Evolutionary conservation across 176 grass and related monocot species (phyloP), one percentile per base, ranked within the genome.

Genomic region (Oryza nivara): DNA sequence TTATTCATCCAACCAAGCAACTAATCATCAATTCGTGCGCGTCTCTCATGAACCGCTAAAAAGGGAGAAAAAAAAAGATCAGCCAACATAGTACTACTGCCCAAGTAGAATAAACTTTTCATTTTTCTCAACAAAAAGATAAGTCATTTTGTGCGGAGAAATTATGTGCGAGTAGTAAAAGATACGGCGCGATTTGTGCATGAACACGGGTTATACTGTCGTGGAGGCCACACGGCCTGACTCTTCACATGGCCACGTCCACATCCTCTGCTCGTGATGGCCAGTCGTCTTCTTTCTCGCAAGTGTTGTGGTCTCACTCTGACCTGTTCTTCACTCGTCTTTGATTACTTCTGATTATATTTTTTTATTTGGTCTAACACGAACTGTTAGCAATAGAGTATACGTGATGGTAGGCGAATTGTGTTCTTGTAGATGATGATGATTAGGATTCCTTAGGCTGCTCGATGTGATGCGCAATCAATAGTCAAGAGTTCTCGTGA

Each of bases 171-270:
- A 61, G 7, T 5, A 61, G 20, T 63, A 63, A 63, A 63, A 46
- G 71, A 25, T 46, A 46, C 41, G 22, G n/a, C 7, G 7, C 22
- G 22, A 61, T 44, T 77, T 32, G 75, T 19, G 32, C 75, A 20
- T 77, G 75, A 38, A 38, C 75, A 65, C 7, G n/a, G 14, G 86
- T 89, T 72, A 82, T 72, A 82, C 87, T 80, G 1, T 84, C 87
- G 47, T 49, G 75, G 86, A 45, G 58, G 81, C 81, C 86, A 88
- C 86, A 60, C 56, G 87, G 81, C 35, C 20, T 72, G 78, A 10
- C 75, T 68, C 58, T 63, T 11, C 58, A 63, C 58, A 23, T 23
- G 58, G 58, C 11, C 58, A 63, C 8, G 58, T 63, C 14, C 7
- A 63, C 58, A 63, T 63, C 58, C 2, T 5, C 19, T 13, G 44